phyloP scores from a whole-genome alignment of 23 red algal genomes.

The Gracilaria caudata region DNA sequence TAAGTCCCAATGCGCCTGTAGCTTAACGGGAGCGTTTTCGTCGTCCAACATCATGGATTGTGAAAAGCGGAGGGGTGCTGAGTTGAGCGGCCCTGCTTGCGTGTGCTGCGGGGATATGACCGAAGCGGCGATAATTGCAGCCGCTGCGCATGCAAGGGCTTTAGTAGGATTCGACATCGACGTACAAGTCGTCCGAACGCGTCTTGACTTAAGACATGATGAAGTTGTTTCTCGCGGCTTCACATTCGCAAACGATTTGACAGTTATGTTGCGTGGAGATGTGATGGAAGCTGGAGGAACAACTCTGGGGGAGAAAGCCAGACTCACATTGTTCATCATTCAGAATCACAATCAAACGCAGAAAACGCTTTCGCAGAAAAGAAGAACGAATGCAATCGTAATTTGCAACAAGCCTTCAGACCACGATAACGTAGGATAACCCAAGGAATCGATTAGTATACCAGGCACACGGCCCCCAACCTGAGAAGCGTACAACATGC shows the following conservation, averaged over 20 bases:
- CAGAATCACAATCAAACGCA: not conserved
- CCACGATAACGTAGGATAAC: too few species aligned
- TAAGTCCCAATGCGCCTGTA: constrained; percentile 68
- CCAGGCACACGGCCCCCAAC: not conserved
- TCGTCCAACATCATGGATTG: constrained; percentile 40
- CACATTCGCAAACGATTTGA: not conserved
- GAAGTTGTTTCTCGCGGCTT: not conserved
- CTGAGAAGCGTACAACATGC: not conserved
- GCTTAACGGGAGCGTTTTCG: constrained; percentile 1
- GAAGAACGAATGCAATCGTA: not conserved
- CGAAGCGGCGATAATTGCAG: constrained; percentile 9
- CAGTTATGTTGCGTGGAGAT: not conserved
- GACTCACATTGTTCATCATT: constrained; percentile 10
- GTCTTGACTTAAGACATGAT: not conserved
- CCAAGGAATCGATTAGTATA: too few species aligned
- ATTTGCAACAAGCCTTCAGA: not conserved
- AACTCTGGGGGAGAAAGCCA: not conserved
- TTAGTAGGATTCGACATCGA: not conserved
- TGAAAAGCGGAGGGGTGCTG: constrained; percentile 55
- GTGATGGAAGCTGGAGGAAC: not conserved
- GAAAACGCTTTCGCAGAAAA: not conserved
- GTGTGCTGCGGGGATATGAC: not conserved
- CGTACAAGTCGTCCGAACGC: not conserved
- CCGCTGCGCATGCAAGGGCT: constrained; percentile 17
- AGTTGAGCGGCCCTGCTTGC: constrained; percentile 35